A percentile compares a stretch with the other conserved stretches of the same genome.
Evolutionary conservation across 768 basidiomycete genomes (phyloP).

Genomic region (Gymnopilus junonius): DNA sequence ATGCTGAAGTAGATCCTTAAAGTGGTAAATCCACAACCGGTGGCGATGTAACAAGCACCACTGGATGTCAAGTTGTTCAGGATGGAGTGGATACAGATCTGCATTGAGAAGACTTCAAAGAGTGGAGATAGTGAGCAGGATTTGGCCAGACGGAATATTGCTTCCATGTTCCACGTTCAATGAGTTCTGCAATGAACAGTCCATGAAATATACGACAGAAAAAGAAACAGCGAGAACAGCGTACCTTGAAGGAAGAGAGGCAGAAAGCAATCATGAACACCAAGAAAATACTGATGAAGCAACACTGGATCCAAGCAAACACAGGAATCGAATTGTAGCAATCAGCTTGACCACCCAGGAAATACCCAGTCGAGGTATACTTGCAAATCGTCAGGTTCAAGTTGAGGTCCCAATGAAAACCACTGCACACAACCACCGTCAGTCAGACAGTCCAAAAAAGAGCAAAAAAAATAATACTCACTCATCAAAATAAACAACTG

Average conservation of each 20-base stretch:
- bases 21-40: conserved; percentile 98
- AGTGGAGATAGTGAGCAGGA: conserved; percentile 92
- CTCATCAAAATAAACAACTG: conserved; percentile 93
- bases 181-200: conserved; percentile 65
- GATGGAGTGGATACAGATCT: conserved; percentile 98
- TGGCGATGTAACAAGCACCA: conserved; percentile 98
- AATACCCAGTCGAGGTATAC: conserved; percentile 73
- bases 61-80: conserved; percentile 96
- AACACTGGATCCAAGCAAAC: conserved; percentile 93
- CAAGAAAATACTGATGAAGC: conserved; percentile 97
- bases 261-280: conserved; percentile 98
- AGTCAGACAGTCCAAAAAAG: conserved; percentile 14
- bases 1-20: conserved; percentile 94
- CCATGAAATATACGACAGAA: conserved; percentile 9
- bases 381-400: conserved; percentile 78
- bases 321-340: conserved; percentile 96
- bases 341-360: conserved; percentile 78
- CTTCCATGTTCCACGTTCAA: conserved; percentile 92
- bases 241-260: conserved; percentile 94
- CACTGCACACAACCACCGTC: conserved; percentile 52
- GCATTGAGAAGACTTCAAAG: conserved; percentile 98
- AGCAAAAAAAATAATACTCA: conserved; percentile 47
- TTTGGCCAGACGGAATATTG: conserved; percentile 88
- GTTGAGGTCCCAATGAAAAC: conserved; percentile 95
- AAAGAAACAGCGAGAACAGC: conserved; percentile 12